Conservation (phyloP, 2,329 filamentous ascomycete species). For the Cercospora zeina region DNA sequence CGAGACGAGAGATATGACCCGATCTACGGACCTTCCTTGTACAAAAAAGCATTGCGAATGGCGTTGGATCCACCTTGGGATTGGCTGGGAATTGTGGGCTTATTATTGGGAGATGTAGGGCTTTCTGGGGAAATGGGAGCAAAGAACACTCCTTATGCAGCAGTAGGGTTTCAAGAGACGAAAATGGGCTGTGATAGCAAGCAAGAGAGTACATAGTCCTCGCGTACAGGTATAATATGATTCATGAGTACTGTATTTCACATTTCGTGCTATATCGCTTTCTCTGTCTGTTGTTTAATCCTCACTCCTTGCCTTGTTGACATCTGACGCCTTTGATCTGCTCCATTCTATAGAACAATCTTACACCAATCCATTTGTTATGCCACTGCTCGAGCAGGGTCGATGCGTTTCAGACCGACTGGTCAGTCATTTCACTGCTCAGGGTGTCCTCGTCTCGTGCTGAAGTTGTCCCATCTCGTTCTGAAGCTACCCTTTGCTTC, state of each 20-base stretch:
- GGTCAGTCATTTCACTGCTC: too few relatives aligned
- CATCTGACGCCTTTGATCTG: too few relatives aligned
- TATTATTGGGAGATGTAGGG: neutral
- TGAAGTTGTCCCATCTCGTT: too few relatives aligned
- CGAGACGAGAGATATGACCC: conserved; percentile 6
- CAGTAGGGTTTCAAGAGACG: neutral
- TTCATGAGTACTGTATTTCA: neutral
- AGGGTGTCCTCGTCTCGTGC: too few relatives aligned
- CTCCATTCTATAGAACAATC: too few relatives aligned
- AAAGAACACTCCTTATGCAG: conserved; percentile 2
- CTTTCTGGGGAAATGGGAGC: neutral
- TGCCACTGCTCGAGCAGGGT: too few relatives aligned
- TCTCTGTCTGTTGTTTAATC: too few relatives aligned
- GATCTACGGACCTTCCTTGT: conserved; percentile 5
- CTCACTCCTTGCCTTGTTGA: neutral
- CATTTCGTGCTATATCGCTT: too few relatives aligned
- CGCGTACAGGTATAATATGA: conserved; percentile 2
- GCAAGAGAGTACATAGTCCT: neutral
- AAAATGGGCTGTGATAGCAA: neutral
- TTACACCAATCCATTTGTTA: too few relatives aligned
- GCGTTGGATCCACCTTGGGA: neutral
- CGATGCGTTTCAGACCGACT: too few relatives aligned
- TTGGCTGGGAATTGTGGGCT: neutral
- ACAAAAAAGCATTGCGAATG: conserved; percentile 8
- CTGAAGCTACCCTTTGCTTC: too few relatives aligned